Evolutionary conservation across 1,139 yeast species (phyloP).

Genomic region (Kodamaea arcana): DNA sequence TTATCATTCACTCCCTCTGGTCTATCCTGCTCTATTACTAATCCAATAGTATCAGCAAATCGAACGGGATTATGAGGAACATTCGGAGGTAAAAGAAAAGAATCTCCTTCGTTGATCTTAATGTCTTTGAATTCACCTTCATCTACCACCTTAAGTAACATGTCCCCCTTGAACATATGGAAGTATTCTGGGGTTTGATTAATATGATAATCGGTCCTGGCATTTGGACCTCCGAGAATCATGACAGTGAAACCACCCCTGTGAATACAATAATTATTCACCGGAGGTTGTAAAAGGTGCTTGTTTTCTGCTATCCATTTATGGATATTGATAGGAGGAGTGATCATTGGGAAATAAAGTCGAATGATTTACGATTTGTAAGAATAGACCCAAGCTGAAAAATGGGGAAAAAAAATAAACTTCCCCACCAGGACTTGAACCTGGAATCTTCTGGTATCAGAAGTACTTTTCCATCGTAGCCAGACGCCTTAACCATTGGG

Average conservation of each 20-base stretch:
- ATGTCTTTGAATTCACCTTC: slow-evolving; percentile 74
- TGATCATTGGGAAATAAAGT: slow-evolving; percentile 42
- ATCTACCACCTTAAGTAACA: slow-evolving; percentile 84
- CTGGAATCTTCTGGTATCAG: slow-evolving; percentile 88
- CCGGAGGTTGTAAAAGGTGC: slow-evolving; percentile 82
- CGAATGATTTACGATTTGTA: background rate
- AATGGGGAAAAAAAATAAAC: slow-evolving; percentile 39
- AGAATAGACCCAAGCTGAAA: background rate
- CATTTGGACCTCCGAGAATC: slow-evolving; percentile 96
- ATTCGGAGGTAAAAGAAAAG: slow-evolving; percentile 79
- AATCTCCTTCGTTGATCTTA: slow-evolving; percentile 77
- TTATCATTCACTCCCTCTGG: slow-evolving; percentile 66
- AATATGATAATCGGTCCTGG: slow-evolving; percentile 86
- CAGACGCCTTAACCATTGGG: slow-evolving; percentile 58
- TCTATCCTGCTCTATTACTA: slow-evolving; percentile 93
- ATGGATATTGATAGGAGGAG: slow-evolving; percentile 68
- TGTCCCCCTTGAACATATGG: slow-evolving; percentile 78
- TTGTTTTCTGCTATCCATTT: slow-evolving; percentile 79
- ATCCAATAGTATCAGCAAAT: slow-evolving; percentile 79
- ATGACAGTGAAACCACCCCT: slow-evolving; percentile 90
- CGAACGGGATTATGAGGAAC: slow-evolving; percentile 90
- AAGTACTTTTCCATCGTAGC: slow-evolving; percentile 50
- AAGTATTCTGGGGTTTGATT: slow-evolving; percentile 96
- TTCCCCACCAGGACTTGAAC: slow-evolving; percentile 96
- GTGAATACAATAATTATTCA: slow-evolving; percentile 84